Evolutionary conservation across 2,329 filamentous ascomycete species (phyloP), one percentile per base, ranked within the genome.

Genomic region (Neonectria hederae): DNA sequence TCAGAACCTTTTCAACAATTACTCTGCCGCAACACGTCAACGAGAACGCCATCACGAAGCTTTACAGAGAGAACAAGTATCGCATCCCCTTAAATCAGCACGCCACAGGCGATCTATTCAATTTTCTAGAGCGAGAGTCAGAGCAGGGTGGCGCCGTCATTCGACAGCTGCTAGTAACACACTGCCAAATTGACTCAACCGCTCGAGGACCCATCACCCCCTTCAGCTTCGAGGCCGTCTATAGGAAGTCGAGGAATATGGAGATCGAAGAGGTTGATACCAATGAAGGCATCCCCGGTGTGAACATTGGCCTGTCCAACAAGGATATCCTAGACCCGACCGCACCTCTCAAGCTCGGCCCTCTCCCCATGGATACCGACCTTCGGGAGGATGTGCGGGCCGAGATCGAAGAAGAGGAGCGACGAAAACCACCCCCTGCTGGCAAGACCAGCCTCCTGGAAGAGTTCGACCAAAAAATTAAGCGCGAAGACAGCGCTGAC

Each of bases 51-150:
- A 86, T 91, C n/a, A 90, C 92, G 7, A 92, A 91, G 76, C 83
- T 96, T 3, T 99, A 97, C 78, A 87, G 88, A 43, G 87, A 89
- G 60, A 95, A 94, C 83, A 96, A 93, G 77, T 99, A 98, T 76
- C 89, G 93, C 13, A 85, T 99, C 38, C 93, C 93, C 0, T 82
- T 99, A n/a, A 97, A 94, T 72, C 90, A 91, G 62, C 91, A 94
- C 71, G 90, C 94, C 0, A 94, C 92, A 62, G 90, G 89, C 62
- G 92, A 92, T 65, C 86, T 98, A 9, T 91, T 97, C 74, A 92
- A 94, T 71, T 97, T 95, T 72, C 83, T 99, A 0, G 94, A 98
- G 77, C 89, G 90, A n/a, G 94, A 97, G 67, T 87, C 90, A 14
- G 91, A 92, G 54, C 88, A 91, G 56, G 94, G 94, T 11, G 95